Conservation (phyloP, 352 stramenopile genomes). For the Blastocystis sp. region DNA sequence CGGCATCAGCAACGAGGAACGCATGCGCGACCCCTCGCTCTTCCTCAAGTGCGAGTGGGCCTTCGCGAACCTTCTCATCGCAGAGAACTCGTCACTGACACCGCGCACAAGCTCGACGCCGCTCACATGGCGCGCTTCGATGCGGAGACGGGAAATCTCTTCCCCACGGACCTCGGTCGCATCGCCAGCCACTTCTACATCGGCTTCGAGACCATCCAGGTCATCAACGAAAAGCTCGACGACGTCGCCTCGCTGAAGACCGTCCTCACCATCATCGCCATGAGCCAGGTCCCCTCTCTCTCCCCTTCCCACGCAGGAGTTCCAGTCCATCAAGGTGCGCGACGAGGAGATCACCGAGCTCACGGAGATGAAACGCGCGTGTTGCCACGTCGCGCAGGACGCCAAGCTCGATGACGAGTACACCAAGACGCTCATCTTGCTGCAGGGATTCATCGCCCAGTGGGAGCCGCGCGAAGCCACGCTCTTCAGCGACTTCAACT, state of each 20-base stretch:
- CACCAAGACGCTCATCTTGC: conserved; percentile 89
- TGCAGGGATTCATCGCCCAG: conserved; percentile 80
- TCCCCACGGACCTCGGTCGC: conserved; percentile 81
- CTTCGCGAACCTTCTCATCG: background rate
- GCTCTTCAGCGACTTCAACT: conserved; percentile 95
- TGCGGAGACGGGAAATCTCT: conserved; percentile 73
- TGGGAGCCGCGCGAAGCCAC: conserved; percentile 84
- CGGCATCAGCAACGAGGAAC: conserved; percentile 82
- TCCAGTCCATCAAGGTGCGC: conserved; percentile 85
- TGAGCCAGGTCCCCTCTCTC: conserved; percentile 64
- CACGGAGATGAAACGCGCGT: conserved; percentile 77
- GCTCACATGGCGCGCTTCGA: conserved; percentile 74
- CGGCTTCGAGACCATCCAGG: conserved; percentile 86
- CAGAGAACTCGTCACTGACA: conserved; percentile 62
- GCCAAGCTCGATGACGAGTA: conserved; percentile 77
- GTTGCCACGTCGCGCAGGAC: conserved; percentile 74
- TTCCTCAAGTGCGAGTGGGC: conserved; percentile 58
- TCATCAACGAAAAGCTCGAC: conserved; percentile 85
- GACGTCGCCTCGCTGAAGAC: conserved; percentile 53
- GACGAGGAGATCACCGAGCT: conserved; percentile 84
- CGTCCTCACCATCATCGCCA: conserved; percentile 48
- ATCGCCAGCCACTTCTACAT: conserved; percentile 99
- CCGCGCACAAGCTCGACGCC: conserved; percentile 63
- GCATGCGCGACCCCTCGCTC: conserved; percentile 77
- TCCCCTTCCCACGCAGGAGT: conserved; percentile 73